Conservation (phyloP, 495 filamentous ascomycete genomes). For the Rhizodiscina lignyota region DNA sequence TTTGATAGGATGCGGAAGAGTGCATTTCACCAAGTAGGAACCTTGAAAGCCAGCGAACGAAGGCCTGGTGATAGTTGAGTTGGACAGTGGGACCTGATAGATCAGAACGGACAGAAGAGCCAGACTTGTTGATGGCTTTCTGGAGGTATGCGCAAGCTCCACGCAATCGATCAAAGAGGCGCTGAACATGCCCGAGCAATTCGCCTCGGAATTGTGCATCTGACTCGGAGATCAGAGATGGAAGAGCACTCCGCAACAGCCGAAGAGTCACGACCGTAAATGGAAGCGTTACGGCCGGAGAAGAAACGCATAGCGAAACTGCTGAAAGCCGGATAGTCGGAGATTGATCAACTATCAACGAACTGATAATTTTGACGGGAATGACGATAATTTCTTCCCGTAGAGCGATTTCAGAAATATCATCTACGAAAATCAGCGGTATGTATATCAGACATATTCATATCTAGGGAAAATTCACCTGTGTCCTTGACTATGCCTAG, state of each 20-base stretch:
- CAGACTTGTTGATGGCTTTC: slow-evolving; percentile 3
- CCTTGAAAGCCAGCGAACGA: slow-evolving; percentile 48
- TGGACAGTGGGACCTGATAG: not conserved
- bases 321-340: slow-evolving; percentile 53
- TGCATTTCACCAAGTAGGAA: slow-evolving; percentile 59
- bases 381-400: slow-evolving; percentile 18
- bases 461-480: slow-evolving; percentile 29
- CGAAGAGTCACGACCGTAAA: slow-evolving; percentile 39
- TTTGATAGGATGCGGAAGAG: slow-evolving; percentile 67
- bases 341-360: slow-evolving; percentile 44
- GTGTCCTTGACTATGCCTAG: slow-evolving; percentile 57
- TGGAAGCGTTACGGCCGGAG: slow-evolving; percentile 51
- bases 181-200: slow-evolving; percentile 50
- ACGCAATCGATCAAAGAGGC: slow-evolving; percentile 28
- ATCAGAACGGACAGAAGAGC: slow-evolving; percentile 3
- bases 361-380: slow-evolving; percentile 25
- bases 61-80: slow-evolving; percentile 32
- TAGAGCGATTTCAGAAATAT: slow-evolving; percentile 3
- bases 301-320: slow-evolving; percentile 55
- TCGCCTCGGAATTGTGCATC: slow-evolving; percentile 71
- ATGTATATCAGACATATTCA: slow-evolving; percentile 15
- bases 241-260: slow-evolving; percentile 43
- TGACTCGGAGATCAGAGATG: slow-evolving; percentile 60
- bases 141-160: slow-evolving; percentile 11
- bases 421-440: slow-evolving; percentile 1